Evolutionary conservation across 768 basidiomycete species (phyloP).

Genomic region (Scleroderma citrinum): DNA sequence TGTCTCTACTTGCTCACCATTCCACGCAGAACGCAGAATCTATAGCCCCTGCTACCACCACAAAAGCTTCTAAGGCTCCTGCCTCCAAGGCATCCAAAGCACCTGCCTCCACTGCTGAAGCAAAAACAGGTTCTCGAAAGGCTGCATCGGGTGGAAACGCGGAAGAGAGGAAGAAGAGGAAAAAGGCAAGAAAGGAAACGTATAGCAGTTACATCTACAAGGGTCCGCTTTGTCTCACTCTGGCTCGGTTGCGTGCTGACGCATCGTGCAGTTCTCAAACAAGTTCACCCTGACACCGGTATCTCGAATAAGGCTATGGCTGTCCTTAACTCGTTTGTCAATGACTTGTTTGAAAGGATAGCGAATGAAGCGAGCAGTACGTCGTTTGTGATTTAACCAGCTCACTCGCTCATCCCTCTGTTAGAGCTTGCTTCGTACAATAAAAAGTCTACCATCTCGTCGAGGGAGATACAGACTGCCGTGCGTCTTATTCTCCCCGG

Average conservation of each 20-base stretch:
- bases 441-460: constrained; percentile 71
- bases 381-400: constrained; percentile 8
- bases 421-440: constrained; percentile 60
- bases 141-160: constrained; percentile 20
- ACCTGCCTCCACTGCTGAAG: constrained; percentile 38
- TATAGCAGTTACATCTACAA: constrained; percentile 65
- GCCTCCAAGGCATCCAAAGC: constrained; percentile 49
- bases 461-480: constrained; percentile 66
- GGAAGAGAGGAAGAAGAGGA: constrained; percentile 47
- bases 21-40: background rate
- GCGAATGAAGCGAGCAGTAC: constrained; percentile 47
- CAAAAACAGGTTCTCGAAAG: background rate
- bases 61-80: constrained; percentile 26
- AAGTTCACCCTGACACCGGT: constrained; percentile 71
- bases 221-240: constrained; percentile 26
- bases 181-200: constrained; percentile 53
- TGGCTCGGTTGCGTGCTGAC: background rate
- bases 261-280: constrained; percentile 47
- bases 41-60: constrained; percentile 18
- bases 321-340: constrained; percentile 57
- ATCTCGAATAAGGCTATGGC: constrained; percentile 65
- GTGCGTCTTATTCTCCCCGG: constrained; percentile 68
- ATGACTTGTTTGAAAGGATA: constrained; percentile 57
- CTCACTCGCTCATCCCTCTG: background rate
- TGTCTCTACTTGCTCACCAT: background rate